Conservation (phyloP, 768 basidiomycete genomes). For the Kwoniella sp. region DNA sequence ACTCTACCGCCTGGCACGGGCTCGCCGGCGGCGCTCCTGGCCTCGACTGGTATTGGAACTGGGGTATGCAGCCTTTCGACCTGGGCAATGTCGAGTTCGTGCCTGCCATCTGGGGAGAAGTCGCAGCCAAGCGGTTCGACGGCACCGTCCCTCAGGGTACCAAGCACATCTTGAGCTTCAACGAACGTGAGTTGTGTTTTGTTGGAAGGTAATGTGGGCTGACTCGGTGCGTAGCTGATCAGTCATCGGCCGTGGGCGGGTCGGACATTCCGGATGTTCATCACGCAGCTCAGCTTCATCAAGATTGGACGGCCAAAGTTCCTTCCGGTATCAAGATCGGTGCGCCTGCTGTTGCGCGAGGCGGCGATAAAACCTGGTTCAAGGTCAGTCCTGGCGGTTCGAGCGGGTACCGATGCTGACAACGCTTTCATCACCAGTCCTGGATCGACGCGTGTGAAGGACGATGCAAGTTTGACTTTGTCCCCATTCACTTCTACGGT, state of each 20-base stretch:
- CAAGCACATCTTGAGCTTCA: conserved; percentile 35
- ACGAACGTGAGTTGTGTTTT: conserved; percentile 35
- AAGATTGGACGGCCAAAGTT: conserved; percentile 27
- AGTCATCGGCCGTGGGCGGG: conserved; percentile 18
- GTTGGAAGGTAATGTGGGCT: neutral
- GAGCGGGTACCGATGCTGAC: neutral
- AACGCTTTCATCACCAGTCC: conserved; percentile 7
- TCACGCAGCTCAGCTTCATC: conserved; percentile 23
- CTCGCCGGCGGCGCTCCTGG: neutral
- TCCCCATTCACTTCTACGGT: conserved; percentile 45
- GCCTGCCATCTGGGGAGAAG: conserved; percentile 21
- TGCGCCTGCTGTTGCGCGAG: conserved; percentile 35
- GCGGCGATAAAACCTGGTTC: conserved; percentile 31
- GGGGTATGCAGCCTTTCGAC: conserved; percentile 11
- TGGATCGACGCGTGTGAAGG: conserved; percentile 42
- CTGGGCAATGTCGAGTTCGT: conserved; percentile 24
- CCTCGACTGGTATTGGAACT: conserved; percentile 29
- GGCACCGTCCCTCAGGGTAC: conserved; percentile 9
- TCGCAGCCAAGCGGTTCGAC: neutral
- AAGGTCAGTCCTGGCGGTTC: conserved; percentile 19
- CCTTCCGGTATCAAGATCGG: conserved; percentile 28
- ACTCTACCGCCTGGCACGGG: no score
- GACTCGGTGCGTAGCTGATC: conserved; percentile 16
- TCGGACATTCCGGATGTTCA: conserved; percentile 20
- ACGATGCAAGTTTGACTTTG: conserved; percentile 38